phyloP scores from a whole-genome alignment of 371 early-diverging fungal species.

The Mortierella sp. region DNA sequence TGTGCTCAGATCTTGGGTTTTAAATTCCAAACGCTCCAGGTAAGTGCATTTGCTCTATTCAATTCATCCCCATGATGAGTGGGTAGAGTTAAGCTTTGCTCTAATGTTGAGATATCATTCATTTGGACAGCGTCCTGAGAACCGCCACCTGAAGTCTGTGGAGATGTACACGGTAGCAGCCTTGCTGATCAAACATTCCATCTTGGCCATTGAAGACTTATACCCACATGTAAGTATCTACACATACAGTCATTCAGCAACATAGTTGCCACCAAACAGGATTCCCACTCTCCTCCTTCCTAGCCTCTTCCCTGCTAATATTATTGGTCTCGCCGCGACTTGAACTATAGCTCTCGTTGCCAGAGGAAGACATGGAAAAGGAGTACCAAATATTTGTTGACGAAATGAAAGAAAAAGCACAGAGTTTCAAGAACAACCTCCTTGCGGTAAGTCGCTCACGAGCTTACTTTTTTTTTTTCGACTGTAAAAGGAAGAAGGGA shows the following conservation, averaged over 20 bases:
- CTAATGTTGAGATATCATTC: constrained; percentile 1
- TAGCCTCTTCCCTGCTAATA: not conserved
- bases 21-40: constrained; percentile 78
- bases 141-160: constrained; percentile 34
- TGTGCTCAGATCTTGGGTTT: constrained; percentile 90
- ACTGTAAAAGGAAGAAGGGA: no score
- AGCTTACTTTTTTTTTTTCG: not conserved
- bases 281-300: no score
- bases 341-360: constrained; percentile 61
- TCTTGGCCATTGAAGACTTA: constrained; percentile 78
- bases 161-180: constrained; percentile 67
- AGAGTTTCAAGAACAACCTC: not conserved
- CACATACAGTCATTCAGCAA: no score
- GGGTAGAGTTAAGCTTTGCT: no score
- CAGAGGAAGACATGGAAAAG: constrained; percentile 61
- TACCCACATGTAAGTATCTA: constrained; percentile 65
- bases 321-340: not conserved
- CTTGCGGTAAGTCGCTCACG: constrained; percentile 9
- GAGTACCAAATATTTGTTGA: constrained; percentile 60
- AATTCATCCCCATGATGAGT: not conserved
- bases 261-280: no score
- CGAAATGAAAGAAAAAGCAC: constrained; percentile 41
- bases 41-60: constrained; percentile 19
- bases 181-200: constrained; percentile 71
- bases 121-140: constrained; percentile 31